phyloP scores from a whole-genome alignment of 345 rosid species.

The Citrus cavaleriei region DNA sequence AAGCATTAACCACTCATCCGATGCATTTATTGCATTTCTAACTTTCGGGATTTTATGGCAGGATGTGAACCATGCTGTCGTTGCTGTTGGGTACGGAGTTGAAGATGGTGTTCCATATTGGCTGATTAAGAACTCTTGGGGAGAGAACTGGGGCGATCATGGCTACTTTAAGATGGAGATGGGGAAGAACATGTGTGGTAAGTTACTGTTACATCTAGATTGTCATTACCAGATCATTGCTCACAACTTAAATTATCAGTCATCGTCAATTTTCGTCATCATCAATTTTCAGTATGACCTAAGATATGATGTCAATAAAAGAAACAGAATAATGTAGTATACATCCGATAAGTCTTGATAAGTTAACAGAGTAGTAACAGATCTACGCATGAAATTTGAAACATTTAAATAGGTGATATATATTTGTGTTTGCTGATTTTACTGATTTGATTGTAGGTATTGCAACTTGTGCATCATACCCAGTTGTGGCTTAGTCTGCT shows the following conservation, averaged over 20 bases:
- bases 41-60: constrained; percentile 22
- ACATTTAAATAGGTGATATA: not conserved
- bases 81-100: constrained; percentile 92
- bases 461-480: constrained; percentile 93
- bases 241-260: not conserved
- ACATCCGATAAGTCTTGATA: no score
- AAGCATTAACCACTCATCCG: not conserved
- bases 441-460: constrained; percentile 49
- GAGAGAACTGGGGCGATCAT: constrained; percentile 64
- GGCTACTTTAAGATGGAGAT: constrained; percentile 96
- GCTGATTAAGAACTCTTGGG: constrained; percentile 97
- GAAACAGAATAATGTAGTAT: not conserved
- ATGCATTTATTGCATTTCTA: not conserved
- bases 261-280: not conserved
- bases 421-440: not conserved
- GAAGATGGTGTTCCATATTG: constrained; percentile 79
- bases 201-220: constrained; percentile 21
- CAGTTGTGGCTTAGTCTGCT: constrained; percentile 49
- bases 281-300: not conserved
- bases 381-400: not conserved
- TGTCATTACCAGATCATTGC: not conserved
- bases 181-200: constrained; percentile 98
- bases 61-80: constrained; percentile 99
- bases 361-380: not conserved
- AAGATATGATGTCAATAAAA: not conserved